Evolutionary conservation across 2,329 filamentous ascomycete species (phyloP).

Genomic region (Aspergillus ustus): DNA sequence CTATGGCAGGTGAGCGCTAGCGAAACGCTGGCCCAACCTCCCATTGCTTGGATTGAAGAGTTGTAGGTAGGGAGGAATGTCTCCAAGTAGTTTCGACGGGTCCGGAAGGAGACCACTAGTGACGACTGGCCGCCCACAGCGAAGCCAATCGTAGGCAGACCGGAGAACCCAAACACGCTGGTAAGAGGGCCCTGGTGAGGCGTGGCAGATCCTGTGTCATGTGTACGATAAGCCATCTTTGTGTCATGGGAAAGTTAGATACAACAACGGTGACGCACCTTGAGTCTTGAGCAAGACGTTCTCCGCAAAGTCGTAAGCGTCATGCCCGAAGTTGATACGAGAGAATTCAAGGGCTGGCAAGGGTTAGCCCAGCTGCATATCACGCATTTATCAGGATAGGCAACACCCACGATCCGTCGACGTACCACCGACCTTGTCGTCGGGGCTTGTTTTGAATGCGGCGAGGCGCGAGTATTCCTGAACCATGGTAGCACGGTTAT

Average conservation of each 20-base stretch:
- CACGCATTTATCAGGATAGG: too few species aligned
- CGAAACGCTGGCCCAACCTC: background rate
- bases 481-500: constrained; percentile 1
- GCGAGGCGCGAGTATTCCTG: background rate
- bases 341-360: background rate
- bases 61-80: background rate
- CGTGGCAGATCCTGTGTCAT: too few species aligned
- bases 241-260: too few species aligned
- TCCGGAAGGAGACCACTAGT: background rate
- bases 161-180: too few species aligned
- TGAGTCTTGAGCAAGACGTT: constrained; percentile 1
- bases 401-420: constrained; percentile 5
- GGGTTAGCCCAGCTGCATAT: too few species aligned
- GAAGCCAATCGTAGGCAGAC: too few species aligned
- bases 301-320: constrained; percentile 1
- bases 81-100: background rate
- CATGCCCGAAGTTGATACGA: constrained; percentile 6
- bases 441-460: background rate
- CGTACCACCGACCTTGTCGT: background rate
- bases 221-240: too few species aligned
- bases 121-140: too few species aligned
- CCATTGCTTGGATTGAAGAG: background rate
- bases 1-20: too few species aligned
- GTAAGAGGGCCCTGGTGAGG: too few species aligned
- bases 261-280: background rate